Evolutionary conservation across 306 rosid species (phyloP), one percentile per base, ranked within the genome.

Genomic region (Medicago ruthenica): DNA sequence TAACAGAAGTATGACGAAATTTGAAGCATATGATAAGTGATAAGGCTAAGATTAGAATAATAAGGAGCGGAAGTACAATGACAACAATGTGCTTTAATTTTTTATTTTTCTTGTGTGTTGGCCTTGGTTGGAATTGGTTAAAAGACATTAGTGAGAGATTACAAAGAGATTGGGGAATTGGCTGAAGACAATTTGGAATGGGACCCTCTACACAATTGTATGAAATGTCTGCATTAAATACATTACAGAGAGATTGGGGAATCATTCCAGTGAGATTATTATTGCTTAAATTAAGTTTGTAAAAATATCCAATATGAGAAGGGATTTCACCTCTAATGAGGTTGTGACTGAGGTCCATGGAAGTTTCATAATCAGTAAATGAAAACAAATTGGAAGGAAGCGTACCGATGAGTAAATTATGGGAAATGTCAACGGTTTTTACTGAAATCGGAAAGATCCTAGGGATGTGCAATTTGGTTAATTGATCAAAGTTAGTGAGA

Each of bases 191-290:
- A 3, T 8, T 1, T 12, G 79, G 79, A 36, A 51, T 34, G 7
- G 31, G 40, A 18, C 70, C 50, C 7, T 17, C 17, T 50, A 74
- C 47, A 45, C 2, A 1, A 61, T 44, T 74, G 47, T 47, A 16
- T 1, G 71, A 74, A 17, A 74, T 12, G 42, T 64, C 3, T 2
- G 40, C 9, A 9, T 40, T n/a, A n/a, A 0, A n/a, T 0, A n/a
- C 0, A 39, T 3, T 7, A 34, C 14, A 36, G 6, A 39, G 1
- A 3, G 17, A 36, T n/a, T 8, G 2, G 2, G 70, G 70, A 16
- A 74, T 3, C 1, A 1, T 60, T 60, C 78, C 78, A 4, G 10
- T 16, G 16, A 74, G 59, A 7, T 31, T 47, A 62, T 74, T 74
- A 27, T 11, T 1, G 22, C 39, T 47, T 40, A 74, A 59, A 62